Base-by-base conservation (phyloP, 2,329 filamentous ascomycete species). In the Claviceps digitariae region DNA sequence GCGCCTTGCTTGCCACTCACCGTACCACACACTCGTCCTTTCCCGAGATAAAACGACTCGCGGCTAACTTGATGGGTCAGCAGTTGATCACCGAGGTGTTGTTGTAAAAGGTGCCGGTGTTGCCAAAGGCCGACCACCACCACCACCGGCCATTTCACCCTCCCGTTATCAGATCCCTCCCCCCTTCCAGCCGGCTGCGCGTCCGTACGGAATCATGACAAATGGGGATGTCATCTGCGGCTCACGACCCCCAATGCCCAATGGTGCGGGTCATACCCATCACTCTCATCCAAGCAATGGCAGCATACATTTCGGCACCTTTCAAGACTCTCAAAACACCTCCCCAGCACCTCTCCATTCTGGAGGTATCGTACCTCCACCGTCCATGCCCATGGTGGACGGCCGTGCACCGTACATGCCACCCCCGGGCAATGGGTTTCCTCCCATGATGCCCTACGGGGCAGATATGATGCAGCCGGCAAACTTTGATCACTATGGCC, bases 261-360 rank as follows among this genome's bases (percentile, higher is more conserved):
- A 67, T 44, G 66, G 66, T 25, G 69, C 63, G 17, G 63, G 61
- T 21, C 63, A 61, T 34, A 63, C 75, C 59, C 76, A 81, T 57
- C 75, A 79, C 51, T 64, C 72, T 43, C 78, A 77, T 52, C 73
- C 72, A 15, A 82, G 76, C 62, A 74, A 74, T 55, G 72, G 76
- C 40, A 81, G 74, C 62, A 67, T 82, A 51, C 72, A 81, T 56
- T 82, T 83, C 59, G 77, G 77, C 36, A 70, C 69, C 7, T 76
- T 78, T 56, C 67, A 73, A 34, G 74, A 72, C 20, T 83, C 81
- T 13, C 75, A 77, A 59, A 75, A 72, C 52, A 77, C 79, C 1
- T 83, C 81, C 5, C 81, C 81, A 1, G 76, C 70, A 21, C 73
- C 73, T 44, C 77, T 76, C 51, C 70, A 66, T 47, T 72, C 72